These are phyloP conservation scores for Miscanthus lutarioriparius DNA, from an alignment of 176 grass and related monocot genomes.

Conservation along the genomic window DNA sequence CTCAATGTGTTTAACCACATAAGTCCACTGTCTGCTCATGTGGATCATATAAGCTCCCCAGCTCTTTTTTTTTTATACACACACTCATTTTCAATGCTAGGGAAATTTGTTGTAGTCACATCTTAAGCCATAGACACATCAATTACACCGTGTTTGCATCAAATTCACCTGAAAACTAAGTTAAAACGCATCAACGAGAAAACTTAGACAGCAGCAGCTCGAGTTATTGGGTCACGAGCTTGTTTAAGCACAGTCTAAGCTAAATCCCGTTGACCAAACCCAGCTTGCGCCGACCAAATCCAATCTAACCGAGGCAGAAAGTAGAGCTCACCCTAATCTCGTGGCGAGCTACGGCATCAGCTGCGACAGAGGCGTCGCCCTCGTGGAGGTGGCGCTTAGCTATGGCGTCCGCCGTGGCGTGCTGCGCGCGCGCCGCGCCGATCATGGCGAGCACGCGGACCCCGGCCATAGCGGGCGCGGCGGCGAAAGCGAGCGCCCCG, in stretches of 20 bases:
- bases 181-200: background rate
- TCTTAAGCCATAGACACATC: background rate
- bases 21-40: background rate
- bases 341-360: slow-evolving; percentile 73
- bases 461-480: slow-evolving; percentile 45
- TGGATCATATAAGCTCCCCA: slow-evolving; percentile 12
- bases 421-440: slow-evolving; percentile 73
- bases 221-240: background rate
- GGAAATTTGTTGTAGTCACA: background rate
- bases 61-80: background rate
- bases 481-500: slow-evolving; percentile 47
- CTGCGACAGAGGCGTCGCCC: slow-evolving; percentile 51
- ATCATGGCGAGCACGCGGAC: slow-evolving; percentile 83
- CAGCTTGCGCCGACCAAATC: background rate
- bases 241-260: slow-evolving; percentile 10
- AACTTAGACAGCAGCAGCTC: background rate
- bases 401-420: slow-evolving; percentile 84
- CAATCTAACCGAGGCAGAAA: slow-evolving; percentile 12
- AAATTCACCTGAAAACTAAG: slow-evolving; percentile 11
- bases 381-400: slow-evolving; percentile 53
- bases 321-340: slow-evolving; percentile 71
- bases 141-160: background rate
- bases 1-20: background rate
- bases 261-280: background rate
- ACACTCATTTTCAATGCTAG: background rate